These are phyloP conservation scores for Fomitiporia mediterranea DNA, from an alignment of 1,284 basidiomycete species.

Conservation along the genomic window DNA sequence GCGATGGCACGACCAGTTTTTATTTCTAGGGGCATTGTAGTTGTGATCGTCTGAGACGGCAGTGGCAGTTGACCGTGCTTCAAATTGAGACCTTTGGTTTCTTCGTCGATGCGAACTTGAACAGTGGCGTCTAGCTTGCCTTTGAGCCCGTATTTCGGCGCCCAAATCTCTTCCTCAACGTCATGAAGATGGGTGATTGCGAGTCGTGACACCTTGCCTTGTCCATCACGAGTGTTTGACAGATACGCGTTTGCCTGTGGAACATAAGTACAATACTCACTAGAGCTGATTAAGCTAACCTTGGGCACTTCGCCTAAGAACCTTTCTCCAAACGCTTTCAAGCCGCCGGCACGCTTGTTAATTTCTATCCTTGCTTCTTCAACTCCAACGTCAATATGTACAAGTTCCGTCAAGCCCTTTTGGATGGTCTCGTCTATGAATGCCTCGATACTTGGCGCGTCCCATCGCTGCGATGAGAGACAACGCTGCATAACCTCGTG, in stretches of 20 bases:
- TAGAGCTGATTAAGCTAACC: conserved; percentile 33
- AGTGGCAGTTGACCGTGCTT: conserved; percentile 17
- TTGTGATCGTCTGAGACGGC: conserved; percentile 14
- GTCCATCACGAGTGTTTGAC: conserved; percentile 53
- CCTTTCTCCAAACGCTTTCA: conserved; percentile 58
- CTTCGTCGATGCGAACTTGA: conserved; percentile 40
- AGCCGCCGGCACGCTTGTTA: conserved; percentile 53
- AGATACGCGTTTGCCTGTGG: conserved; percentile 61
- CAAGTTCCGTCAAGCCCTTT: conserved; percentile 51
- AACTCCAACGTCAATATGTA: conserved; percentile 55
- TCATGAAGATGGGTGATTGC: conserved; percentile 77
- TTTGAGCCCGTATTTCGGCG: conserved; percentile 90
- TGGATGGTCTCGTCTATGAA: conserved; percentile 53
- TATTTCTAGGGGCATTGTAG: conserved; percentile 84
- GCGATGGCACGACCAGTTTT: conserved; percentile 84
- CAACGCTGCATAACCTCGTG: conserved; percentile 86
- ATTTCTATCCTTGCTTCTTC: conserved; percentile 64
- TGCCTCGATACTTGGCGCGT: conserved; percentile 49
- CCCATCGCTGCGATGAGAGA: conserved; percentile 57
- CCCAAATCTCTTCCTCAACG: conserved; percentile 97
- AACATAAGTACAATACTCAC: conserved; percentile 5
- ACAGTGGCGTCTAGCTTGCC: conserved; percentile 95
- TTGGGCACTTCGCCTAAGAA: conserved; percentile 61
- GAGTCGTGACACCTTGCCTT: conserved; percentile 48
- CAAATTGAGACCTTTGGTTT: conserved; percentile 29